Conservation (phyloP, 495 filamentous ascomycete genomes). For the Tuber umbilicatum region DNA sequence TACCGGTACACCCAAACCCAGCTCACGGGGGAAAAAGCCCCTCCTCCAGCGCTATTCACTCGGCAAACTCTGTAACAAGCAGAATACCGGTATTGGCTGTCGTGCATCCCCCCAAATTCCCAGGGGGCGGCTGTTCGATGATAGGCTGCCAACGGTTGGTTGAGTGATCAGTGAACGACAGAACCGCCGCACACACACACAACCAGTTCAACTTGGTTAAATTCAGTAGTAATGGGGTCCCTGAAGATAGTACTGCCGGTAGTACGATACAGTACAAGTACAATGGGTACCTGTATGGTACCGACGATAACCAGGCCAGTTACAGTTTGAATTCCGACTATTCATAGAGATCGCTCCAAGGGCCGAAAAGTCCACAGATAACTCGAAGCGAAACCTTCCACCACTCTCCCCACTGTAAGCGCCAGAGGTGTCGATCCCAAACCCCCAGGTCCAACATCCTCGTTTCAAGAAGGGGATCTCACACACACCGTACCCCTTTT, state of each 20-base stretch:
- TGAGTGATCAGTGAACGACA: neutral
- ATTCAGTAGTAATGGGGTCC: neutral
- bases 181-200: neutral
- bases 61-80: neutral
- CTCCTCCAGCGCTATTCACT: neutral
- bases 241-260: too few relatives aligned
- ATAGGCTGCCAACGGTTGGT: neutral
- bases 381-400: neutral
- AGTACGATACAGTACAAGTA: neutral
- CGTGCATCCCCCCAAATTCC: neutral
- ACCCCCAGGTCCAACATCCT: neutral
- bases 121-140: neutral
- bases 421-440: neutral
- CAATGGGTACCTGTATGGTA: neutral
- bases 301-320: neutral
- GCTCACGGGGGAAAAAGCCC: neutral
- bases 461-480: neutral
- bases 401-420: neutral
- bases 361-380: neutral
- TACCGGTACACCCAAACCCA: neutral
- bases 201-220: neutral
- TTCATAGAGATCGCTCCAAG: neutral
- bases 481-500: neutral
- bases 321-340: neutral
- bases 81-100: neutral